Evolutionary conservation across 2,329 filamentous ascomycete species (phyloP), one percentile per base, ranked within the genome.

Genomic region (Davidsoniella eucalypti): DNA sequence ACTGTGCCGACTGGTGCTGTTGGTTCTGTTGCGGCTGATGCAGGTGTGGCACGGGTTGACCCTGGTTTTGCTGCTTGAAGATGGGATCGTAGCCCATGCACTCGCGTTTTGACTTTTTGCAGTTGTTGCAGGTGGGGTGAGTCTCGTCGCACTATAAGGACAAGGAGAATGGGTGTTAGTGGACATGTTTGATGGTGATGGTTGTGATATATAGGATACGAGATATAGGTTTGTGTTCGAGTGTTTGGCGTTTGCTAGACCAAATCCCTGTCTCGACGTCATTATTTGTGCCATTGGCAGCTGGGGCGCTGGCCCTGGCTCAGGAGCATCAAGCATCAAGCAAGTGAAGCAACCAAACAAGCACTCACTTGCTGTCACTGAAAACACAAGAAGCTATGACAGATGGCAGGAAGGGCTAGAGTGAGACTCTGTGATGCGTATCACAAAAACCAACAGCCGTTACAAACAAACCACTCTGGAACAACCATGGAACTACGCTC

Each of bases 41-140:
- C 21, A 50, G 39, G 29, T 54, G 50, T 16, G 50, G 46, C 2
- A 46, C 36, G 12, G 50, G 26, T 12, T 53, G 54, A 14, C 47
- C 67, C 47, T 53, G 54, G 58, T 82, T 78, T 55, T 81, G 76
- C 57, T 76, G 76, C 65, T 87, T 85, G 69, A 90, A 92, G 60
- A 90, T 85, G 37, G 85, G 84, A 60, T 92, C 85, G 75, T 92
- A 92, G 50, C 85, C 85, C 45, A 87, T 63, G 61, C 85, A 92
- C 59, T 90, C 84, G 60, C 85, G 84, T 67, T 90, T 92, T 57
- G 83, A 87, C 65, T 92, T 92, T 61, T 82, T 81, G 68, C 85
- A 92, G 62, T 92, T 87, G 67, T 87, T 81, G 71, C 92, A 98
- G 54, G 82, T 80, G 18, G 92, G 92, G 65, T 94, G 87, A 54